Evolutionary conservation across 768 basidiomycete species (phyloP), one percentile per base, ranked within the genome.

Genomic region (Dioszegia hungarica): DNA sequence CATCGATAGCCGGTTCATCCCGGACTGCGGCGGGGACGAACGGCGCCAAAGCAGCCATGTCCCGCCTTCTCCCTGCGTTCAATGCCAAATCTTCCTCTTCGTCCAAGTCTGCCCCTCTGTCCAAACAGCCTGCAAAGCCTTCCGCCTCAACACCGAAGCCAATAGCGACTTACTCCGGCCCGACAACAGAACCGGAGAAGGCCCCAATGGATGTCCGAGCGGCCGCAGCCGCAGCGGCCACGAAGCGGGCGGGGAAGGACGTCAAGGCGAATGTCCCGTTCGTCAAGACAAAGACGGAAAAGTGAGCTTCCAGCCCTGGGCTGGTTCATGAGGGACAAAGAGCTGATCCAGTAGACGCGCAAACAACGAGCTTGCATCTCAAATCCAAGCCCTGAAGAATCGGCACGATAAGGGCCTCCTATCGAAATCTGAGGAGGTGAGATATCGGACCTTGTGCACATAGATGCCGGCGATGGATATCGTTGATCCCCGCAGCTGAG

Each of bases 331-430:
- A n/a, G n/a, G n/a, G n/a, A n/a, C n/a, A n/a, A n/a, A n/a, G 31
- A 50, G 46, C 54, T 56, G 44, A 51, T 25, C 0, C 24, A 37
- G 5, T 50, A 75, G 74, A 62, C 67, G 73, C 29, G 65, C 66
- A 22, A 60, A 66, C 39, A 73, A 64, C 19, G 75, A 76, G 56
- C 37, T 69, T n/a, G 54, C 65, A 33, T 74, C 73, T 0, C 55
- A 63, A 0, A 60, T 73, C 12, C 61, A 72, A 52, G 70, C 73
- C 0, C 55, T 76, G 12, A 68, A 73, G 56, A 64, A 61, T 10
- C 44, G 75, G 20, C 67, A 73, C 36, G 71, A 71, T 36, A 73
- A 73, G 44, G 75, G 75, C 17, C 44, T 76, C n/a, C 50, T 76
- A 22, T 57, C 57, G 11, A 65, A 69, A 44, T 56, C 64, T 19